Evolutionary conservation across 2,329 filamentous ascomycete genomes (phyloP).

Genomic region (Diaporthe vaccinii): DNA sequence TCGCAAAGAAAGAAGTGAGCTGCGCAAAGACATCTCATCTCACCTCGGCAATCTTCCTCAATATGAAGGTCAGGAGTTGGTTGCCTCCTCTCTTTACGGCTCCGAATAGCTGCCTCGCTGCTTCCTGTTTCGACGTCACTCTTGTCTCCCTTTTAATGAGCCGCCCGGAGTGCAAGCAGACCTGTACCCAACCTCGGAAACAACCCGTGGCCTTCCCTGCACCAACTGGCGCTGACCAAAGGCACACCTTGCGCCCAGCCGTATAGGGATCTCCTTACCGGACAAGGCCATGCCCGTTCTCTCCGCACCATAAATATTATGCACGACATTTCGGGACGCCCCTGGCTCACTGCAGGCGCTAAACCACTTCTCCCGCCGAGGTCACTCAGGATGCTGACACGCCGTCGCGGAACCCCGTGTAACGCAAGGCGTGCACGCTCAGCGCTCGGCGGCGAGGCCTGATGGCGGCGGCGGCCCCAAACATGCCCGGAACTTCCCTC

Average conservation of each 20-base stretch:
- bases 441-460: background rate
- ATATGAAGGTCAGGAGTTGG: constrained; percentile 33
- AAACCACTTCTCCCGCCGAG: background rate
- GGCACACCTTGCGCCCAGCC: background rate
- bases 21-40: constrained; percentile 35
- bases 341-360: background rate
- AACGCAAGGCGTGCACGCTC: background rate
- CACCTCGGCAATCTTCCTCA: constrained; percentile 28
- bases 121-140: background rate
- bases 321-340: constrained; percentile 14
- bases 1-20: constrained; percentile 25
- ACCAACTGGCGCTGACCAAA: background rate
- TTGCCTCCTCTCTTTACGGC: constrained; percentile 26
- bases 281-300: constrained; percentile 9
- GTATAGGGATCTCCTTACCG: constrained; percentile 4
- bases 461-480: constrained; percentile 7
- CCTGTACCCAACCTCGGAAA: constrained; percentile 21
- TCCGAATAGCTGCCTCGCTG: constrained; percentile 22
- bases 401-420: constrained; percentile 1
- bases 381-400: background rate
- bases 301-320: background rate
- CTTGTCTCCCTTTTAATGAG: background rate
- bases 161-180: background rate
- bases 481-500: constrained; percentile 5
- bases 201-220: constrained; percentile 5